Base-by-base conservation (phyloP, 345 rosid species). In the Zanthoxylum bungeanum region DNA sequence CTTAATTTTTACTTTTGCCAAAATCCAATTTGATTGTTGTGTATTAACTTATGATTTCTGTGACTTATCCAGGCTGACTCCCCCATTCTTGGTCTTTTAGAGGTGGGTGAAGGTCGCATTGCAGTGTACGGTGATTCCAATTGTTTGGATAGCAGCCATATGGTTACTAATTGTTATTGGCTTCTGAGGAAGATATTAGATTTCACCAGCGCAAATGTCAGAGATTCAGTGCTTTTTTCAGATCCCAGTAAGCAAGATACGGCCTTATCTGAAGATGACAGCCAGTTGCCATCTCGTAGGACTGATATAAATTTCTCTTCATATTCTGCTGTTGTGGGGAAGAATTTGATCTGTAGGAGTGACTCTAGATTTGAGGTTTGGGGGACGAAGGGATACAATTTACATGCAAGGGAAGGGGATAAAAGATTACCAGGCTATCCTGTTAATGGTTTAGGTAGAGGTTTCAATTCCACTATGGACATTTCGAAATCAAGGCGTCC, bases 131-230 rank as follows among this genome's bases (percentile, higher is more conserved):
- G 98, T 59, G 98, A 94, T 78, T 94, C 98, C 55, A 94, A 94
- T 78, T 94, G 98, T 81, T 73, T 94, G 76, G 98, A 94, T 73
- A 89, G 98, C 75, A 92, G 98, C 77, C 98, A 90, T 77, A 94
- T 95, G 99, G 98, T 95, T 67, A 92, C 99, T 25, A 92, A 92
- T 80, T 95, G 99, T 79, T 92, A 88, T 79, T 84, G 93, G 98
- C 97, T 95, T 73, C 80, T 95, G 58, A 87, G 79, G 79, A 95
- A 95, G 79, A 85, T 92, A 59, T 82, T 95, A 68, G 96, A 92
- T 60, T 95, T 89, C 75, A 92, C 93, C 53, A 82, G 93, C 39
- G 76, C 83, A 65, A 88, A 85, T 60, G 78, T 79, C 70, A 87
- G 78, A 80, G 98, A 95, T 81, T 83, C 92, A 21, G 76, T 92